A percentile compares a stretch with the other conserved stretches of the same genome.
Evolutionary conservation across 345 rosid genomes (phyloP).

Genomic region (Pugionium dolabratum): DNA sequence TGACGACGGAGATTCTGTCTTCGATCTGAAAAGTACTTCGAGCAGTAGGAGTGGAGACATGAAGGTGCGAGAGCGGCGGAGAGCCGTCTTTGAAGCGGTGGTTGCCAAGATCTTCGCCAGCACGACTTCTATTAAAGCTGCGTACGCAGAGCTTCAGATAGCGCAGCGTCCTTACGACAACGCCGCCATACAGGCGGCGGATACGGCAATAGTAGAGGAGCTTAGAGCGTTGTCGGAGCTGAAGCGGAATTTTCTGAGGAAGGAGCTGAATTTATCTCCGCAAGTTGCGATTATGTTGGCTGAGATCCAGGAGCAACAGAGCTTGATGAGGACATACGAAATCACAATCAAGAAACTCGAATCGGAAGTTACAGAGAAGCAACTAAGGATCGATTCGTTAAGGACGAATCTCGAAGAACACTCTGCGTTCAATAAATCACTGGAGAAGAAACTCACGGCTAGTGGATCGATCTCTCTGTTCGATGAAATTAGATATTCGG

Average conservation of each 20-base stretch:
- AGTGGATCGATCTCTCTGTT: conserved; percentile 63
- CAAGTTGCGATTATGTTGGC: conserved; percentile 88
- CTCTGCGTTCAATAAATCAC: conserved; percentile 47
- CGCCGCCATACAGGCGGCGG: conserved; percentile 76
- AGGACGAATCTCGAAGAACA: conserved; percentile 44
- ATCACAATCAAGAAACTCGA: conserved; percentile 78
- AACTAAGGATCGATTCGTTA: conserved; percentile 42
- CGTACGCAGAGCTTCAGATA: conserved; percentile 91
- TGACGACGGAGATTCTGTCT: conserved; percentile 31
- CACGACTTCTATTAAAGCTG: conserved; percentile 78
- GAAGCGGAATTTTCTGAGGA: conserved; percentile 63
- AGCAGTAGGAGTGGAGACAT: conserved; percentile 28
- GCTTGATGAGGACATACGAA: conserved; percentile 82
- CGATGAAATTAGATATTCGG: conserved; percentile 48
- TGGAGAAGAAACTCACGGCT: conserved; percentile 65
- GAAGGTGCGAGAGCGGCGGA: conserved; percentile 41
- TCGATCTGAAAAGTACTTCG: conserved; percentile 38
- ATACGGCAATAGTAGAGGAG: conserved; percentile 85
- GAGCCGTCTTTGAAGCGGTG: conserved; percentile 67
- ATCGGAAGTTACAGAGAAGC: conserved; percentile 49
- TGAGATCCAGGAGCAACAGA: conserved; percentile 95
- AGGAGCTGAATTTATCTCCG: conserved; percentile 75
- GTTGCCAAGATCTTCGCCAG: conserved; percentile 79
- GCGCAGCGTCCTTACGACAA: conserved; percentile 85
- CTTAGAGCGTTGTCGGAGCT: conserved; percentile 68